These are phyloP conservation scores for Cladorrhinum sp. DNA, from an alignment of 2,329 filamentous ascomycete species.

Conservation along the genomic window DNA sequence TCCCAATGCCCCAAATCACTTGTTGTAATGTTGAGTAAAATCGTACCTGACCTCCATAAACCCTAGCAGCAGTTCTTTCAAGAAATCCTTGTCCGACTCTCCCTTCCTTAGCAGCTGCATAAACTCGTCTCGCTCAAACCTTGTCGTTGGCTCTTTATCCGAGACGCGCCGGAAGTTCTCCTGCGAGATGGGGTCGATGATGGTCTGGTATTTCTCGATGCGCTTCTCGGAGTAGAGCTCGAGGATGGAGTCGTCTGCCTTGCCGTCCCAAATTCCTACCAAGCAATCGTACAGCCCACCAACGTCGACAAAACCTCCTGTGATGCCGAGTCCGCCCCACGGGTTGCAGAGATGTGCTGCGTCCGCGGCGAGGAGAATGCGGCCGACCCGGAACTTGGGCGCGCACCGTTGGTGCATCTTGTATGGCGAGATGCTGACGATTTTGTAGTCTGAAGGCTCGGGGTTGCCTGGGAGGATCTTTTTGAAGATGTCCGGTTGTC, in stretches of 20 bases:
- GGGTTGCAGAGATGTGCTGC: slow-evolving; percentile 53
- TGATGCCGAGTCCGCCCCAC: slow-evolving; percentile 60
- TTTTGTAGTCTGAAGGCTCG: slow-evolving; percentile 54
- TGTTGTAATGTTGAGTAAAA: slow-evolving; percentile 44
- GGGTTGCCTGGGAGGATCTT: slow-evolving; percentile 59
- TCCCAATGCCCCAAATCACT: no score
- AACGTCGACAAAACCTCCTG: slow-evolving; percentile 62
- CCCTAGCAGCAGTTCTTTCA: slow-evolving; percentile 36
- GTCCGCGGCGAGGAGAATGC: slow-evolving; percentile 53
- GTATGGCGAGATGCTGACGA: slow-evolving; percentile 58
- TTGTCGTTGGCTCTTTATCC: slow-evolving; percentile 39
- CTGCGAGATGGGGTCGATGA: slow-evolving; percentile 44
- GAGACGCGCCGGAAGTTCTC: slow-evolving; percentile 45
- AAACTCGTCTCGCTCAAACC: slow-evolving; percentile 39
- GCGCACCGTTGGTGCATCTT: slow-evolving; percentile 61
- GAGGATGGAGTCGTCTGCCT: slow-evolving; percentile 43
- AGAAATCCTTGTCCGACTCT: slow-evolving; percentile 33
- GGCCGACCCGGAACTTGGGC: slow-evolving; percentile 54
- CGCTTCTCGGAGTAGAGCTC: slow-evolving; percentile 46
- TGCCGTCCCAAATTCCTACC: slow-evolving; percentile 42
- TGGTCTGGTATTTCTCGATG: slow-evolving; percentile 43
- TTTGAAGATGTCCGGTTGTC: slow-evolving; percentile 55
- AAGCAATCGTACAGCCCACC: slow-evolving; percentile 61
- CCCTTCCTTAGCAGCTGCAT: slow-evolving; percentile 38
- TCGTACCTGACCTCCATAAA: slow-evolving; percentile 41